Conservation (phyloP, 1,139 yeast species). For the Debaryomyces sp. region DNA sequence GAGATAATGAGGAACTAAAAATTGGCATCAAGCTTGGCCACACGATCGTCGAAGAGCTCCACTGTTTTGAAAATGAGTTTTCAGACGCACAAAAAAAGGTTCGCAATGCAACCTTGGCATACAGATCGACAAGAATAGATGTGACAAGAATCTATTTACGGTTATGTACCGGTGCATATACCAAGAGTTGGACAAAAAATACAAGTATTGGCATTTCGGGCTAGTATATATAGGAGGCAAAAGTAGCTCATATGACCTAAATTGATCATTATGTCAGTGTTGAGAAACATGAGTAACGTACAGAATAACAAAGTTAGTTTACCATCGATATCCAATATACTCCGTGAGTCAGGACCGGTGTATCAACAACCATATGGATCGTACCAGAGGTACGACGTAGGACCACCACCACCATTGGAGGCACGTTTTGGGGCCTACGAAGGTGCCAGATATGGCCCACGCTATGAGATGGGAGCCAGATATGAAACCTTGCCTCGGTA, state of each 20-base stretch:
- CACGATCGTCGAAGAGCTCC: not conserved
- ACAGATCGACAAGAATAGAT: not conserved
- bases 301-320: slow-evolving; percentile 28
- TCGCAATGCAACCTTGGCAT: not conserved
- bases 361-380: slow-evolving; percentile 3
- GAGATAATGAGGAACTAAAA: not conserved
- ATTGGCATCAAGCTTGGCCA: not conserved
- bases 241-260: slow-evolving; percentile 6
- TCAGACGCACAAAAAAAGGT: not conserved
- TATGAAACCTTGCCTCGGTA: not conserved
- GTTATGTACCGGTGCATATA: slow-evolving; percentile 8
- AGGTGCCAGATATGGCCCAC: not conserved
- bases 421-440: not conserved
- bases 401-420: not conserved
- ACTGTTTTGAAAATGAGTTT: not conserved
- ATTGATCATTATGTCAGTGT: slow-evolving; percentile 10
- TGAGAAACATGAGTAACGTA: slow-evolving; percentile 2
- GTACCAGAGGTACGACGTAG: not conserved
- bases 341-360: slow-evolving; percentile 14
- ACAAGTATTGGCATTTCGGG: not conserved
- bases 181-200: not conserved
- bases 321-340: slow-evolving; percentile 42
- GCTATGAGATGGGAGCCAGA: not conserved
- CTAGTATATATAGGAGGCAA: not conserved
- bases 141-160: slow-evolving; percentile 1